These are phyloP conservation scores for Abortiporus biennis DNA, from an alignment of 1,284 basidiomycete genomes.

Conservation along the genomic window DNA sequence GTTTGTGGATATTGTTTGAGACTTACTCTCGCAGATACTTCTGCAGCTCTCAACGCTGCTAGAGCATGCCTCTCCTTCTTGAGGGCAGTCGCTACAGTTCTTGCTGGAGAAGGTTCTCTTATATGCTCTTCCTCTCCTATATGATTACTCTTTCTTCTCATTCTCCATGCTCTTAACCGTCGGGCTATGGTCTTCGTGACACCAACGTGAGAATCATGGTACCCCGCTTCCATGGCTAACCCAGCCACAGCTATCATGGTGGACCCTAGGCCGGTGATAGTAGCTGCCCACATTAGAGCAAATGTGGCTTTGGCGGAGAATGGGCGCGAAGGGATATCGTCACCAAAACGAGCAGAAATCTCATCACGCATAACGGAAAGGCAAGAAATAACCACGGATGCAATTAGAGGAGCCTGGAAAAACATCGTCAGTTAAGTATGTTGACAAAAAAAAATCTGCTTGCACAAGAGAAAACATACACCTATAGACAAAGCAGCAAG, in stretches of 20 bases:
- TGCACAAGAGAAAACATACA: background rate
- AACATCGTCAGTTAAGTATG: background rate
- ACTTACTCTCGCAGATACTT: background rate
- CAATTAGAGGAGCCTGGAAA: background rate
- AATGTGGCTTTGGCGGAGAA: background rate
- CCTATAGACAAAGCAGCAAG: background rate
- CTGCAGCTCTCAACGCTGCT: background rate
- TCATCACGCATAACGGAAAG: background rate
- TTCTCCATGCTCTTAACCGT: background rate
- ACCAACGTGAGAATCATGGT: conserved; percentile 1
- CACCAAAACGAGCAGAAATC: background rate
- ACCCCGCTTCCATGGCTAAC: background rate
- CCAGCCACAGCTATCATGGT: conserved; percentile 1
- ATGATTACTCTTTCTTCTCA: background rate
- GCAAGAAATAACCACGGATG: background rate
- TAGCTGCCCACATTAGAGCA: background rate
- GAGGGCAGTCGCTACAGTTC: background rate
- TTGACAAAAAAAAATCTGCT: background rate
- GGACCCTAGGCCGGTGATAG: background rate
- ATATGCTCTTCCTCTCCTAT: background rate
- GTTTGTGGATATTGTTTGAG: no score
- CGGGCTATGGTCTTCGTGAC: background rate
- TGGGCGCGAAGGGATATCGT: background rate
- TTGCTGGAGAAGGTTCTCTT: background rate
- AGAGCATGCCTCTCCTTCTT: background rate